phyloP scores from a whole-genome alignment of 2,329 filamentous ascomycete genomes.

The Colletotrichum limetticola region DNA sequence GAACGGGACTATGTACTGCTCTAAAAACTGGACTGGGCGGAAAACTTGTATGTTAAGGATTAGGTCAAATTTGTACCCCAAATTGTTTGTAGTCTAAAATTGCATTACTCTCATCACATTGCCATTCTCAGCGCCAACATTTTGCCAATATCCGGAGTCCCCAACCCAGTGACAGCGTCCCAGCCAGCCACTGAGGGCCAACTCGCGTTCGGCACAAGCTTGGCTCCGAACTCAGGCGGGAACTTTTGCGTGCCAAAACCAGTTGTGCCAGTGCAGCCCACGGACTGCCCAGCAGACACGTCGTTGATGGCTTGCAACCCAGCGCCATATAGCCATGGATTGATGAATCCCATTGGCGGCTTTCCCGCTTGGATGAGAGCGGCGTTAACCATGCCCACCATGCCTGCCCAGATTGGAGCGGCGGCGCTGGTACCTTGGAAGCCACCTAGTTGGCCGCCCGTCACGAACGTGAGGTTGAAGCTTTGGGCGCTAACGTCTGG shows the following conservation, averaged over 20 bases:
- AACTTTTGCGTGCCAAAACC: slow-evolving; percentile 10
- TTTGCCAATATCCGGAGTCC: slow-evolving; percentile 55
- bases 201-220: slow-evolving; percentile 41
- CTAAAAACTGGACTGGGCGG: neutral
- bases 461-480: slow-evolving; percentile 38
- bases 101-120: neutral
- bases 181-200: slow-evolving; percentile 46
- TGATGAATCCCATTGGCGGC: slow-evolving; percentile 67
- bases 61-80: neutral
- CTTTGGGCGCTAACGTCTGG: slow-evolving; percentile 67
- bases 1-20: neutral
- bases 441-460: slow-evolving; percentile 38
- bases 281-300: slow-evolving; percentile 46
- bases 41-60: neutral
- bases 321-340: slow-evolving; percentile 66
- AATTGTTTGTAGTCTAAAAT: neutral
- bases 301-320: slow-evolving; percentile 47
- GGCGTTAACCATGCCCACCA: slow-evolving; percentile 73
- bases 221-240: slow-evolving; percentile 39
- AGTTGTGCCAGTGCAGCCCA: slow-evolving; percentile 45
- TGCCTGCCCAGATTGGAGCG: slow-evolving; percentile 69
- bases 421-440: slow-evolving; percentile 56
- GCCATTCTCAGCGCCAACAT: slow-evolving; percentile 38
- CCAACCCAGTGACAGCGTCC: slow-evolving; percentile 53
- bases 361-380: slow-evolving; percentile 64